A percentile compares a stretch with the other conserved stretches of the same genome.
phyloP scores from a whole-genome alignment of 805 yeast genomes.

The Maudiozyma serrabonitensis region DNA sequence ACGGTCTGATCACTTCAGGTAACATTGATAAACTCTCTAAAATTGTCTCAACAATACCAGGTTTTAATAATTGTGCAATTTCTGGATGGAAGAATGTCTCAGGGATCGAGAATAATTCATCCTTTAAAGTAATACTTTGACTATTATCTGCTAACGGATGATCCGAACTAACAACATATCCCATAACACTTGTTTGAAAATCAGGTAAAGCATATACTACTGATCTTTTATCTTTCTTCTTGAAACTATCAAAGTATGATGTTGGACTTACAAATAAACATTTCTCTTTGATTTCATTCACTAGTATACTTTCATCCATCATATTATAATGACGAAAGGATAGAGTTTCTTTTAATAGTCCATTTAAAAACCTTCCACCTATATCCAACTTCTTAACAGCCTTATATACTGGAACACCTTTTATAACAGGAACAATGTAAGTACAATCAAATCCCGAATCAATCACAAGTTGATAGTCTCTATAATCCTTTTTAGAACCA shows the following conservation, averaged over 20 bases:
- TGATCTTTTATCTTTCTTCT: slow-evolving; percentile 26
- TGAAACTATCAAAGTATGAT: slow-evolving; percentile 32
- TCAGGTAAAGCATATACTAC: slow-evolving; percentile 82
- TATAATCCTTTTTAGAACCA: slow-evolving; percentile 14
- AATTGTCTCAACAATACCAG: slow-evolving; percentile 66
- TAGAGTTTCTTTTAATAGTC: slow-evolving; percentile 70
- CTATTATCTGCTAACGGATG: slow-evolving; percentile 36
- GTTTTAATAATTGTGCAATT: slow-evolving; percentile 63
- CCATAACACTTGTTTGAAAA: slow-evolving; percentile 68
- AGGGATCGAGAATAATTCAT: slow-evolving; percentile 83
- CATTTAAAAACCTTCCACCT: slow-evolving; percentile 80
- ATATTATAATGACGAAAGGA: slow-evolving; percentile 90
- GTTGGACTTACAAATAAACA: slow-evolving; percentile 37
- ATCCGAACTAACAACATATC: slow-evolving; percentile 44
- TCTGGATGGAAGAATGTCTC: slow-evolving; percentile 84
- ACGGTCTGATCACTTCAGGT: slow-evolving; percentile 66
- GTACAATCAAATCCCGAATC: slow-evolving; percentile 88
- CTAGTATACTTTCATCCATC: slow-evolving; percentile 77
- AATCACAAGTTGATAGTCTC: slow-evolving; percentile 67
- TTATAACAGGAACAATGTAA: slow-evolving; percentile 75
- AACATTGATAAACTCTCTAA: slow-evolving; percentile 57
- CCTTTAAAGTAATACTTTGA: slow-evolving; percentile 60
- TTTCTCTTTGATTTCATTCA: slow-evolving; percentile 77
- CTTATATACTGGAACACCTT: slow-evolving; percentile 65
- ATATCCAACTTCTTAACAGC: slow-evolving; percentile 73